Evolutionary conservation across 179 eudicot genomes (phyloP), one percentile per base, ranked within the genome.

Genomic region (Vitellaria paradoxa): DNA sequence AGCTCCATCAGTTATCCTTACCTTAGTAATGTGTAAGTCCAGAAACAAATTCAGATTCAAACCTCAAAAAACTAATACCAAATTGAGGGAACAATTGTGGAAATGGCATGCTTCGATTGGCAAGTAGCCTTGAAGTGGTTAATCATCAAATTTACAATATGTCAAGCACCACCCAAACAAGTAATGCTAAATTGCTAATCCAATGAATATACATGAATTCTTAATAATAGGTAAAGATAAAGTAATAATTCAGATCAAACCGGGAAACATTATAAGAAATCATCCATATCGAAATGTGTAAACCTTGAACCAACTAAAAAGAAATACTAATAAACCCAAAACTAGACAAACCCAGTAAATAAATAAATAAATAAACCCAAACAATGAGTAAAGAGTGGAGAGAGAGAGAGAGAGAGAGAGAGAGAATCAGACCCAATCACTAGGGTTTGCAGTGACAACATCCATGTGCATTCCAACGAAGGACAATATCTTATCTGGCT

Each of bases 401-500:
- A 9, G 55, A 52, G 30, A 18, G 55, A 52, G 30, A 18, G 53
- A 69, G 37, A 49, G 65, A 56, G 65, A 20, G 64, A 56, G 42
- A 67, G 42, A 53, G 73, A 70, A 20, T 56, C 71, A 69, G 86
- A 93, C 99, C 99, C 99, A 96, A 76, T 93, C 99, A 69, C 23
- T 23, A 70, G 96, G 97, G 77, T 93, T 81, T 75, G 99, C 99
- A 59, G 99, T 92, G 77, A 96, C 99, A 76, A 96, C 98, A 82
- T 96, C 99, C 99, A 96, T 96, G 75, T 96, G 99, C 86, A 97
- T 91, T 1, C 99, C 99, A 23, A 96, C 99, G 84, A 96, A 96
- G 60, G 99, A 96, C 74, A 96, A 75, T 65, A 93, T 84, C 78
- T 89, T 88, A 0, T 83, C 91, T 0, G 87, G 81, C 37, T 86